Base-by-base conservation (phyloP, 768 basidiomycete genomes). In the Pleurotus giganteus region DNA sequence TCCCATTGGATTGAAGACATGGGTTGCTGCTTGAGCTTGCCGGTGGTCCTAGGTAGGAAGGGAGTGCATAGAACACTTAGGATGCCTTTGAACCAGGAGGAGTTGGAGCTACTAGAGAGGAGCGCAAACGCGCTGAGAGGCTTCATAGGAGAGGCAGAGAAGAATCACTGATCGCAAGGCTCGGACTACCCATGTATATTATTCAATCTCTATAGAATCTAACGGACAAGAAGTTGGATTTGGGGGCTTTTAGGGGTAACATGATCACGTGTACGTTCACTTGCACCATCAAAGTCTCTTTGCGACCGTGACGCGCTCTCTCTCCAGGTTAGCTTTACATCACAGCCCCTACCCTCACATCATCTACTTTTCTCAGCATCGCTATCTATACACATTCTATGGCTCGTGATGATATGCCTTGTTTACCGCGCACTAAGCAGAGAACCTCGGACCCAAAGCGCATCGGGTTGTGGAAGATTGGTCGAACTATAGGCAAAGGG, bases 391-490 rank as follows among this genome's bases (percentile, higher is more conserved):
- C 36, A 43, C 32, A 47, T 6, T 43, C 19, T 21, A 76, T 75
- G 73, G 59, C 69, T 49, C 54, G 59, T 34, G 45, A 42, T 32
- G 62, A 65, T 26, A 47, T 58, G 36, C 62, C 66, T 29, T 57
- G 65, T 56, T 58, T 67, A 26, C 61, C 66, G 36, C 65, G 66
- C 31, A 65, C 61, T 41, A 65, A 66, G 19, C 39, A 57, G 17
- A 47, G 56, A 15, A 53, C 57, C 26, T 70, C 71, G 24, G 84
- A 84, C 53, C 85, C 84, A 23, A 84, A 81, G 70, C 80, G 78
- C 71, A 87, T 92, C 59, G 91, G 91, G 7, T 71, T 82, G 54
- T 93, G 91, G 91, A 89, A 89, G 66, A 79, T 92, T 39, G 91
- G 91, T 43, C 79, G 88, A 62, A 89, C 87, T n/a, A 84, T 92